Conservation (phyloP, 768 basidiomycete genomes). For the Hydnomerulius pinastri region DNA sequence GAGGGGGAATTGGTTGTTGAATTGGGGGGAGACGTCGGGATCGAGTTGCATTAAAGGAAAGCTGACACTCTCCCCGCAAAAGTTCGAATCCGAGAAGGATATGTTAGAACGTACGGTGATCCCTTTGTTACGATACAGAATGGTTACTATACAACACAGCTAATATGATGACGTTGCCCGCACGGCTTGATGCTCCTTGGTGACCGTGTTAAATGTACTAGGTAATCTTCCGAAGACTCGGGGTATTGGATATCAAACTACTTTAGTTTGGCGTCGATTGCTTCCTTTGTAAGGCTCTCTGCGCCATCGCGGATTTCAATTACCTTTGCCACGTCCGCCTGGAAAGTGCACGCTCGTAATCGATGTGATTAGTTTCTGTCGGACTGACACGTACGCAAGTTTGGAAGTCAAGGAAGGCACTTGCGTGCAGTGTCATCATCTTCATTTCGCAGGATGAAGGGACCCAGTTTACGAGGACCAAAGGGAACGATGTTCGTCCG, state of each 20-base stretch:
- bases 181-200: too few species aligned
- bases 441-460: constrained; percentile 77
- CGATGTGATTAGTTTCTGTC: not conserved
- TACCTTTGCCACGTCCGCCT: constrained; percentile 80
- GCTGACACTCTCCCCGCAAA: too few species aligned
- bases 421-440: constrained; percentile 80
- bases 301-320: constrained; percentile 82
- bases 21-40: not conserved
- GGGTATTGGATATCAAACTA: not conserved
- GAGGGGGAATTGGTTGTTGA: constrained; percentile 27
- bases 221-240: too few species aligned
- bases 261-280: constrained; percentile 62
- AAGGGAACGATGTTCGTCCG: constrained; percentile 81
- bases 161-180: not conserved
- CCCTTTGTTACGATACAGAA: not conserved
- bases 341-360: constrained; percentile 8
- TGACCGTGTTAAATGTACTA: too few species aligned
- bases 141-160: not conserved
- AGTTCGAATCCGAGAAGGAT: too few species aligned
- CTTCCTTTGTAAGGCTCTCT: constrained; percentile 75
- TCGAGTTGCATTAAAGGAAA: too few species aligned
- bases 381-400: constrained; percentile 52
- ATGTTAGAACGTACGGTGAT: too few species aligned
- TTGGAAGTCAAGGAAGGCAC: constrained; percentile 79
- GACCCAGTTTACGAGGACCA: constrained; percentile 88